Base-by-base conservation (phyloP, 768 basidiomycete genomes). In the Suillus subaureus region DNA sequence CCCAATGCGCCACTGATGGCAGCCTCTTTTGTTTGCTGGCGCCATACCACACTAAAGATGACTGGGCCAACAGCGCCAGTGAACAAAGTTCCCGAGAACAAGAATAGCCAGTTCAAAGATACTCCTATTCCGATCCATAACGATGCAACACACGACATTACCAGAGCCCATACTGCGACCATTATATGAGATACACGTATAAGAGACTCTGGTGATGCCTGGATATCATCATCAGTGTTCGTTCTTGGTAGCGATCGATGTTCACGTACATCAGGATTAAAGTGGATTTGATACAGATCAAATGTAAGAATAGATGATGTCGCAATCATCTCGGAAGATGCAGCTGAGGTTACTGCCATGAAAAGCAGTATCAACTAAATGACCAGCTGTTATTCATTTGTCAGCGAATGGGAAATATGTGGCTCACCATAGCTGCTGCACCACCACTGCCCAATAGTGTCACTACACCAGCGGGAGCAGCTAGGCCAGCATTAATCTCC, bases 1-100 rank as follows among this genome's bases (percentile, higher is more conserved):
- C 74, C 71, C 57, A 83, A 70, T 21, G 80, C 75, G 1, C 83
- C 83, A 35, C 70, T 61, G 55, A 82, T 73, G 3, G 83, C 79
- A 40, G 76, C 81, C 4, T 75, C 73, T 21, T 72, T 69, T 1
- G 80, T 79, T 28, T 83, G 73, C 68, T 82, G 81, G 40, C 78
- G 78, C 68, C 68, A 69, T n/a, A 69, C 61, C 13, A 69, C 68
- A 18, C 47, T 69, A 33, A 69, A 69, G 35, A 69, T 69, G 35
- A 69, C 61, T 40, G 68, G 69, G 11, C 67, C 67, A n/a, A 69
- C 69, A 1, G 83, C 81, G 6, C 82, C 82, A 7, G 67, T 69
- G 64, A 68, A 69, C 5, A 69, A 47, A 13, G 69, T 69, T 57
- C 69, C 69, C 15, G 69, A 69, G 64, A 69, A 69, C 28, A 69